phyloP scores from a whole-genome alignment of 768 basidiomycete species.

The Kondoa malvinella region DNA sequence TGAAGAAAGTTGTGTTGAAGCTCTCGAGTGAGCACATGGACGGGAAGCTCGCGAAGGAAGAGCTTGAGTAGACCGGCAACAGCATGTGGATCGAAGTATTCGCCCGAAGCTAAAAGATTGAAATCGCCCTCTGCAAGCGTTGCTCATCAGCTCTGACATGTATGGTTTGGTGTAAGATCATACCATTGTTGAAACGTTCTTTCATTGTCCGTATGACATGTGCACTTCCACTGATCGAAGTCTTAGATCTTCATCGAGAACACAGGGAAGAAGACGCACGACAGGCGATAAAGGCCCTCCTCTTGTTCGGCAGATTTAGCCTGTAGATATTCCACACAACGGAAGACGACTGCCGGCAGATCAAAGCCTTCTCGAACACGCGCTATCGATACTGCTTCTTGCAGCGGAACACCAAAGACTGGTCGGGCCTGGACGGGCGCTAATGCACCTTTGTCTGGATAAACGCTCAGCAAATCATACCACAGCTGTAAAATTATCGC shows the following conservation, averaged over 20 bases:
- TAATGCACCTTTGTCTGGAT: constrained; percentile 6
- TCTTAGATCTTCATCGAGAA: not conserved
- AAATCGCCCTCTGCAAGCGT: constrained; percentile 69
- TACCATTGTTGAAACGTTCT: constrained; percentile 81
- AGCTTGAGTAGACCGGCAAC: constrained; percentile 86
- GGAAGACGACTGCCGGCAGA: constrained; percentile 84
- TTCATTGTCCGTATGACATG: constrained; percentile 84
- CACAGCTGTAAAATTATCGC: not conserved
- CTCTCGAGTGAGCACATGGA: constrained; percentile 78
- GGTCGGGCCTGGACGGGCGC: constrained; percentile 41
- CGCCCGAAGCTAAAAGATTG: constrained; percentile 67
- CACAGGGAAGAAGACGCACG: constrained; percentile 13
- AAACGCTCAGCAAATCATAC: not conserved
- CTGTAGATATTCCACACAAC: constrained; percentile 88
- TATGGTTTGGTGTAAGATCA: constrained; percentile 26
- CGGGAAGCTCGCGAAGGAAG: constrained; percentile 81
- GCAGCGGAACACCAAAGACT: constrained; percentile 74
- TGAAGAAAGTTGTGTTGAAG: constrained; percentile 77
- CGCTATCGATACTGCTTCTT: constrained; percentile 73
- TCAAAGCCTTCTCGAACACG: constrained; percentile 50
- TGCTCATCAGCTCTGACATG: not conserved
- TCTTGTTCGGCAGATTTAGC: constrained; percentile 85
- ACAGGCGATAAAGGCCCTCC: constrained; percentile 86
- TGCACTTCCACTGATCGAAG: constrained; percentile 54
- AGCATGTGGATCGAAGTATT: constrained; percentile 95